Base-by-base conservation (phyloP, 371 early-diverging fungal genomes). In the Globomyces sp. region DNA sequence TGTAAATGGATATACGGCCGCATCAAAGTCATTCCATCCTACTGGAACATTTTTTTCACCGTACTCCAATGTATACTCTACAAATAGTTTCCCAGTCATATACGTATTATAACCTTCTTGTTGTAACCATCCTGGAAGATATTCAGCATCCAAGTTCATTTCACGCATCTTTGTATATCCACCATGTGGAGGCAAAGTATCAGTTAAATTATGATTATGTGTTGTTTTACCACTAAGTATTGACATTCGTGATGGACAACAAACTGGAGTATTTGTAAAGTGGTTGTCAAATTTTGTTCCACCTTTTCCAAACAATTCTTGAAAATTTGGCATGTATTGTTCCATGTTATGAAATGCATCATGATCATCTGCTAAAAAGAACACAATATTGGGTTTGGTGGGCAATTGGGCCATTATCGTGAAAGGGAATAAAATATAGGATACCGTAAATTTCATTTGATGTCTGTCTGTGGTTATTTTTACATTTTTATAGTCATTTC, bases 31-130 rank as follows among this genome's bases (percentile, higher is more conserved):
- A 37, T 70, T 74, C 66, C 79, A 81, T 0, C 80, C 81, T 43
- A 72, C 74, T 53, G 81, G 81, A 3, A 72, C 72, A 51, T 51
- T 51, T 1, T 64, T 70, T 37, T 74, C 72, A 8, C 72, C 64
- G 53, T 78, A 74, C 13, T 83, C 82, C 51, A 51, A n/a, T 10
- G 51, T 51, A n/a, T 51, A 51, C 34, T 51, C 51, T 63, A 85
- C 85, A 77, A 88, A 83, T 10, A 88, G 78, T 58, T 88, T 88
- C 41, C 88, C 88, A 57, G 85, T 85, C 53, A 85, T 87, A 64
- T 86, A 78, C 43, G 84, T 88, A 40, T 76, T 73, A 55, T 88
- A 88, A 2, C 87, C 87, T 37, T 83, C 80, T 58, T 37, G 11
- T 57, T 69, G 55, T 11, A 69, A 51, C 69, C 69, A 69, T 41